Evolutionary conservation across 2,329 filamentous ascomycete species (phyloP).

Genomic region (Ustilaginoidea virens): DNA sequence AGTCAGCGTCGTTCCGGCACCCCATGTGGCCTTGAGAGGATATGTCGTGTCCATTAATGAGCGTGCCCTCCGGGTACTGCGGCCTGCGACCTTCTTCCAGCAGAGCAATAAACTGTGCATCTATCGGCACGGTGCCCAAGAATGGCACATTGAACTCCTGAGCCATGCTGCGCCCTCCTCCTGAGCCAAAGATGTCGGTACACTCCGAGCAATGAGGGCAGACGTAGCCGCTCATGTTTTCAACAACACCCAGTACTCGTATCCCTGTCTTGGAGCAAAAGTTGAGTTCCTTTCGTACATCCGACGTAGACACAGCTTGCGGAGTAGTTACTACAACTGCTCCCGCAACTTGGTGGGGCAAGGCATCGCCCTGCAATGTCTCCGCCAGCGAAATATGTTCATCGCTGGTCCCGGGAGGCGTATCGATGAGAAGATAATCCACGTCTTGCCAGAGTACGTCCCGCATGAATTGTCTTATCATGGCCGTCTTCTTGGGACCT

Average conservation of each 20-base stretch:
- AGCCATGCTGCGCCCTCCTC: slow-evolving; percentile 82
- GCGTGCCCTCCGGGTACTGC: slow-evolving; percentile 53
- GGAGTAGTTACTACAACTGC: slow-evolving; percentile 94
- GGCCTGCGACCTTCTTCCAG: slow-evolving; percentile 60
- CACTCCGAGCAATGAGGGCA: slow-evolving; percentile 70
- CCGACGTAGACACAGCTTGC: slow-evolving; percentile 82
- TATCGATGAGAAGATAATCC: slow-evolving; percentile 92
- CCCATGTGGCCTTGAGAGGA: slow-evolving; percentile 8
- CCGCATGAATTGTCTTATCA: slow-evolving; percentile 91
- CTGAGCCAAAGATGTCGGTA: slow-evolving; percentile 84
- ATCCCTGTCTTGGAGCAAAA: slow-evolving; percentile 79
- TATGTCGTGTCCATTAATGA: slow-evolving; percentile 41
- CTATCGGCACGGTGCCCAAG: slow-evolving; percentile 76
- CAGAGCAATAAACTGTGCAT: slow-evolving; percentile 78
- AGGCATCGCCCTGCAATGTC: slow-evolving; percentile 52
- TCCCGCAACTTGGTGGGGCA: slow-evolving; percentile 57
- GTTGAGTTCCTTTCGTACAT: slow-evolving; percentile 89
- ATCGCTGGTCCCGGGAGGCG: slow-evolving; percentile 88
- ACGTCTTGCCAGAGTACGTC: slow-evolving; percentile 78
- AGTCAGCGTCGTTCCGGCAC: slow-evolving; percentile 11
- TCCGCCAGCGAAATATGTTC: slow-evolving; percentile 94
- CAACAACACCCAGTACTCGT: slow-evolving; percentile 71
- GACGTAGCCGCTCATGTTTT: slow-evolving; percentile 95
- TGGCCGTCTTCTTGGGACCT: slow-evolving; percentile 95
- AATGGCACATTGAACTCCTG: slow-evolving; percentile 72